Base-by-base conservation (phyloP, 2,329 filamentous ascomycete genomes). In the Fusarium verticillioides region DNA sequence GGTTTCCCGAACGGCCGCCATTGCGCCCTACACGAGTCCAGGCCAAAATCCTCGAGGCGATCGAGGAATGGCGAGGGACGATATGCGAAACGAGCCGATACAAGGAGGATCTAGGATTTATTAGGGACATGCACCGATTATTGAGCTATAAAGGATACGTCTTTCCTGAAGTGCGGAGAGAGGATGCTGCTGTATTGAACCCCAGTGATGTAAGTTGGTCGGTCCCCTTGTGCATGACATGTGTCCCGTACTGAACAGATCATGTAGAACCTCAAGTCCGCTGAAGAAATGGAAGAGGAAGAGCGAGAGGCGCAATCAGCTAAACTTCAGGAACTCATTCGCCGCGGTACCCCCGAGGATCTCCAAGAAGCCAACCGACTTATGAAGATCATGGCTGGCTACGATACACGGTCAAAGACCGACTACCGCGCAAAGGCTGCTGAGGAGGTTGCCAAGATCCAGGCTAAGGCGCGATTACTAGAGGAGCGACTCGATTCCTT, bases 361-460 rank as follows among this genome's bases (percentile, higher is more conserved):
- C 85, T 99, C 66, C 96, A 98, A 81, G 96, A 99, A 85, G 96
- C 96, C 60, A 99, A 98, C 81, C 92, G 94, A 77, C 87, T 99
- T 60, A 99, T 99, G 96, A 99, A 99, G 84, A 89, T 99, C 75
- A 98, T 99, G 96, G 96, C 96, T 60, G 96, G 96, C 71, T 99
- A 94, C 82, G 96, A 99, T 82, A 98, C 94, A 66, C 88, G 95
- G 76, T 93, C 94, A 81, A 98, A 98, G 85, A 98, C 96, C 4
- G 96, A 99, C 84, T 99, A 98, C 83, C 92, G 96, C 73, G 96
- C 96, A 72, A 99, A 99, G 84, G 96, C 96, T 3, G 96, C 96
- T 15, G 95, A 98, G 81, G 96, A 99, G 72, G 94, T 99, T 12
- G 89, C 90, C 75, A 97, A 94, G 84, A 95, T 99, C 66, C 96